Evolutionary conservation across 768 basidiomycete genomes (phyloP), one percentile per base, ranked within the genome.

Genomic region (Lentinula lateritia): DNA sequence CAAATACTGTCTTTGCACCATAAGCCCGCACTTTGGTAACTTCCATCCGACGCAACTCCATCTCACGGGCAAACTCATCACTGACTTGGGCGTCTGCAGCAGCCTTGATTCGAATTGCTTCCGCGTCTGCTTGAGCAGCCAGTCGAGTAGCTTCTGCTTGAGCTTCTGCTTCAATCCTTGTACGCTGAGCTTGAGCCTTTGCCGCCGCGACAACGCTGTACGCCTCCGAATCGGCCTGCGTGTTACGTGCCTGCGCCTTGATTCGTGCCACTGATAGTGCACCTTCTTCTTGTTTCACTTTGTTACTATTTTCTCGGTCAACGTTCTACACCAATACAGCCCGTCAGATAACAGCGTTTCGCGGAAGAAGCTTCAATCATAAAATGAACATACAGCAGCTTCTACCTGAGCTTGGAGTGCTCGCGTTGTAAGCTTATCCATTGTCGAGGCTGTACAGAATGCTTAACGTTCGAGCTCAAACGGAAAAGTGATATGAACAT

Each of bases 351-450:
- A 52, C 5, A 20, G 2, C 18, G n/a, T 20, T 38, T 15, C 46
- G 12, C 34, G 43, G 15, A 36, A 18, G 20, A 6, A 50, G 10
- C 13, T 52, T 55, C 15, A 12, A 39, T 15, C 7, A 4, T 52
- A 48, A 38, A 60, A 42, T 16, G 34, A 35, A 74, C 83, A 68
- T 70, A 89, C 87, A 32, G 90, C 90, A 50, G 91, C 90, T 71
- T 93, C 92, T 34, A 93, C 91, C 71, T 94, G 92, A 9, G 92
- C 90, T 70, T 93, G 89, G 41, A 93, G 76, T 20, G 89, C 92
- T 65, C 92, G 82, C 3, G 90, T 90, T 67, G 90, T 93, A 58
- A 92, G 78, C 69, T 90, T 90, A 68, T 92, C 88, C 91, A 92
- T 93, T 1, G 90, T 90, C 32, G 81, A 75, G 1, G 90, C 92